Evolutionary conservation across 169 alveolate genomes (phyloP), one percentile per base, ranked within the genome.

Genomic region (Miamiensis avidus): DNA sequence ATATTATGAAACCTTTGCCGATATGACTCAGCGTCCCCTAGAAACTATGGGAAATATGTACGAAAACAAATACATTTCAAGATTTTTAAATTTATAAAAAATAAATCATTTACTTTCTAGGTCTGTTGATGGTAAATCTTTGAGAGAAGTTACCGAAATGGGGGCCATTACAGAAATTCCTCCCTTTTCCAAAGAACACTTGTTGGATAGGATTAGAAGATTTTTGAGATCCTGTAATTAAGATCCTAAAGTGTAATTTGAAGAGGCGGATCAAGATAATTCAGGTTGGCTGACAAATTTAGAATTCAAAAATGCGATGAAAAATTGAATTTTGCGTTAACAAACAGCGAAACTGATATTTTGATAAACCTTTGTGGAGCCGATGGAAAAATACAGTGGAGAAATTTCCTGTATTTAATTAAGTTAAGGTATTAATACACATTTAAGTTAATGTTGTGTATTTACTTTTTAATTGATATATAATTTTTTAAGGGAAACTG

Each of bases 301-400:
- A 34, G 97, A 94, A 82, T 94, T 96, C 76, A 92, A 97, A 90
- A 89, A 94, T 75, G 96, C 95, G 74, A 92, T 96, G 29, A 89
- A 95, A 88, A 86, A 34, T 93, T 96, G 33, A 90, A 93, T 76
- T 75, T 96, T 25, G 97, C 97, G 25, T 86, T 96, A 49, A 87
- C 95, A 0, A 84, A 92, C n/a, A 88, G 87, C 78, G 98, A 96
- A 83, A 91, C 94, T n/a, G 97, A 96, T 87, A 83, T 91, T 65
- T 76, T 96, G 27, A 86, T 93, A 78, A 86, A 88, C 49, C 78
- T 89, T 77, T 49, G 91, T 27, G 96, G 93, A 34, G 82, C 87
- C 1, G 97, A 96, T 89, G 97, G 97, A 1, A 82, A 86, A 85
- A 91, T 95, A n/a, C 94, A 94, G 88, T 89, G 91, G 75, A 78